Evolutionary conservation across 371 early-diverging fungal genomes (phyloP).

Genomic region (Apophysomyces variabilis): DNA sequence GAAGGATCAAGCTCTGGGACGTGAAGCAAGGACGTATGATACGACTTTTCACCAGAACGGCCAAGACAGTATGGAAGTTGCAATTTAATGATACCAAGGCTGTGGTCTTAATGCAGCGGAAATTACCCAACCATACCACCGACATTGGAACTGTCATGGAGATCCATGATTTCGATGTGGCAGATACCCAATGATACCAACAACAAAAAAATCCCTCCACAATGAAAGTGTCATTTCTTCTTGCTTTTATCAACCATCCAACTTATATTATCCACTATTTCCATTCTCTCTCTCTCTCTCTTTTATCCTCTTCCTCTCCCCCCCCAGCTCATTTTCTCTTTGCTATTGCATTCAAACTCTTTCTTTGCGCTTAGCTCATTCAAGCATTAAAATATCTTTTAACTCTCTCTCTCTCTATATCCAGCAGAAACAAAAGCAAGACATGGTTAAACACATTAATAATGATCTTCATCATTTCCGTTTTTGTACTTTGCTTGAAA

Average conservation of each 20-base stretch:
- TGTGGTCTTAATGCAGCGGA: conserved; percentile 63
- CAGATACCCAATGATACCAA: background rate
- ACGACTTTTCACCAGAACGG: conserved; percentile 63
- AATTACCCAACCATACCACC: conserved; percentile 30
- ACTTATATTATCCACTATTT: background rate
- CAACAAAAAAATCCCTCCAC: background rate
- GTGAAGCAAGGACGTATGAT: conserved; percentile 75
- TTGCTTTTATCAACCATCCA: conserved; percentile 2
- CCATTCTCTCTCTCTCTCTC: background rate
- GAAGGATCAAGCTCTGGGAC: conserved; percentile 87
- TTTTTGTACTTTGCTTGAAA: too few relatives aligned
- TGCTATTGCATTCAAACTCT: too few relatives aligned
- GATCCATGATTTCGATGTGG: conserved; percentile 55
- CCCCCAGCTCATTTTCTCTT: too few relatives aligned
- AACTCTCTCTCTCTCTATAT: too few relatives aligned
- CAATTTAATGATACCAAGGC: conserved; percentile 68
- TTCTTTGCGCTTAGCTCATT: too few relatives aligned
- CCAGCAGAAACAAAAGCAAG: too few relatives aligned
- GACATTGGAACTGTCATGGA: conserved; percentile 52
- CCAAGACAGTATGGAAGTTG: conserved; percentile 67
- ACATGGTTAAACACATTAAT: too few relatives aligned
- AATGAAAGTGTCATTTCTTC: background rate
- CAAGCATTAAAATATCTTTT: too few relatives aligned
- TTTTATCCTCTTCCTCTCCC: background rate
- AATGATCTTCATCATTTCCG: too few relatives aligned